These are phyloP conservation scores for Hypoxylon lienhwacheense DNA, from an alignment of 495 filamentous ascomycete species.

Conservation along the genomic window DNA sequence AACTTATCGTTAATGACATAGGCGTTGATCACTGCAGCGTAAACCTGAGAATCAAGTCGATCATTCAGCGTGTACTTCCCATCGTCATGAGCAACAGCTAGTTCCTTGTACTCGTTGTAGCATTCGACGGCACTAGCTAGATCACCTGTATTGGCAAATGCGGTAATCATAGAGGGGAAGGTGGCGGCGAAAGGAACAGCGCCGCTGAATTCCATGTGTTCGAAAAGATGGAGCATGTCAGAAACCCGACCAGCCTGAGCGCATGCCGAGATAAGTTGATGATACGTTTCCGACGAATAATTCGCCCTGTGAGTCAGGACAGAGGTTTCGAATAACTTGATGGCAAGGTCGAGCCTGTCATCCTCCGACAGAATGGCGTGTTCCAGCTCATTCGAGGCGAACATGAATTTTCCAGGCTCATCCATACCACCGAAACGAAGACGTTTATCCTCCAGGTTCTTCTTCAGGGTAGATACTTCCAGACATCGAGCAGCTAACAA, in stretches of 20 bases:
- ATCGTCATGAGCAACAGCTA: conserved; percentile 78
- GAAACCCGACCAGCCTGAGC: conserved; percentile 73
- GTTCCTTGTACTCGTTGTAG: conserved; percentile 87
- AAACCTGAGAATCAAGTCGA: conserved; percentile 79
- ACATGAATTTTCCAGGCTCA: conserved; percentile 85
- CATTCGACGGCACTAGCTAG: conserved; percentile 88
- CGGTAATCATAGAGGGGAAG: conserved; percentile 89
- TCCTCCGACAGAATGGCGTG: conserved; percentile 81
- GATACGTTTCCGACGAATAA: conserved; percentile 69
- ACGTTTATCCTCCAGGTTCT: conserved; percentile 71
- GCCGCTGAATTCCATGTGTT: conserved; percentile 80
- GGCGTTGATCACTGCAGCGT: conserved; percentile 83
- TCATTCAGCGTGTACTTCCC: conserved; percentile 70
- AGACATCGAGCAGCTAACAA: conserved; percentile 77
- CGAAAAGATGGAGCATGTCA: conserved; percentile 86
- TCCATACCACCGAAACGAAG: conserved; percentile 82
- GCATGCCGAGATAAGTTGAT: conserved; percentile 79
- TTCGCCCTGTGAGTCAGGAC: conserved; percentile 61
- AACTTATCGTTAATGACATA: conserved; percentile 78
- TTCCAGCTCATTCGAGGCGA: conserved; percentile 82
- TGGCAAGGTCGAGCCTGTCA: conserved; percentile 76
- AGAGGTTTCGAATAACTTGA: conserved; percentile 81
- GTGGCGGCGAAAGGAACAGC: conserved; percentile 74
- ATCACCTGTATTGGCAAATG: conserved; percentile 79
- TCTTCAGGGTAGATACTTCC: conserved; percentile 68